A percentile compares a stretch with the other conserved stretches of the same genome.
phyloP scores from a whole-genome alignment of 176 grass and related monocot genomes.

The Oryza glaberrima region DNA sequence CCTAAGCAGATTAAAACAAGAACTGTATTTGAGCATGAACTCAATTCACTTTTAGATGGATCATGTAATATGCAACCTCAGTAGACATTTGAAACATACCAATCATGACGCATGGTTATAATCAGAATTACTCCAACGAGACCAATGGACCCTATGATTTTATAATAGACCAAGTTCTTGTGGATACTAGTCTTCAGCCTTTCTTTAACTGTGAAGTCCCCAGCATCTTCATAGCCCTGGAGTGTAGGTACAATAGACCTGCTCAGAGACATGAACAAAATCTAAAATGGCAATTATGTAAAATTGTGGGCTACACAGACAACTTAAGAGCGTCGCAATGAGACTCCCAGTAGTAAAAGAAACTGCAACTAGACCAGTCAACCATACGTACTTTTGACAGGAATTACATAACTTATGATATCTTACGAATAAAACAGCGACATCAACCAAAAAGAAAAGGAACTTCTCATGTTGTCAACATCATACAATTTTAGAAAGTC shows the following conservation, averaged over 20 bases:
- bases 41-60: background rate
- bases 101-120: constrained; percentile 78
- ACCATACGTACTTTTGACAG: background rate
- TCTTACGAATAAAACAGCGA: background rate
- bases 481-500: constrained; percentile 15
- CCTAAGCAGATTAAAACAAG: background rate
- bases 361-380: background rate
- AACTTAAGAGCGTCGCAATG: background rate
- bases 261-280: constrained; percentile 50
- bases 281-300: constrained; percentile 28
- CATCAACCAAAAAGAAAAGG: background rate
- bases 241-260: constrained; percentile 96
- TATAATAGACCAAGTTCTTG: constrained; percentile 92
- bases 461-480: background rate
- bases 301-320: background rate
- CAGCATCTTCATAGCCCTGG: constrained; percentile 98
- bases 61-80: constrained; percentile 34
- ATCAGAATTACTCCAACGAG: constrained; percentile 90
- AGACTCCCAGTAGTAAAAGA: background rate
- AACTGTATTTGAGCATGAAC: background rate
- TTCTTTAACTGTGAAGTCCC: constrained; percentile 97
- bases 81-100: constrained; percentile 60
- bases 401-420: background rate
- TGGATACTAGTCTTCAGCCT: constrained; percentile 94
- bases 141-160: constrained; percentile 89